A percentile compares a stretch with the other conserved stretches of the same genome.
Conservation (phyloP, 805 yeast species). For the Saitoella complicata region DNA sequence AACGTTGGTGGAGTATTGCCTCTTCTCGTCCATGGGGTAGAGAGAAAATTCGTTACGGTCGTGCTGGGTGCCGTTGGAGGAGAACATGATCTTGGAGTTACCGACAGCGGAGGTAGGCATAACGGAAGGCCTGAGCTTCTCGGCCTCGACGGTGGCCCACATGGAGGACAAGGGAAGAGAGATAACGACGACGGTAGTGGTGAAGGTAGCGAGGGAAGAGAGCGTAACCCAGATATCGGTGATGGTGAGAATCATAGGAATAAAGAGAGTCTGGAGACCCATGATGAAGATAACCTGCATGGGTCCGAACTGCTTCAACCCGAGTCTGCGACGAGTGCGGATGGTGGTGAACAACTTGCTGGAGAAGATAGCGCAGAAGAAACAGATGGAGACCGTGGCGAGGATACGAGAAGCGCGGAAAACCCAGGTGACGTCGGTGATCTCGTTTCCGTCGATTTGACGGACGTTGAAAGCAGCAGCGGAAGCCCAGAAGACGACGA, state of each 20-base stretch:
- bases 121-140: not conserved
- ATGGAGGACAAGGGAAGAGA: slow-evolving; percentile 70
- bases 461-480: slow-evolving; percentile 27
- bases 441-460: slow-evolving; percentile 28
- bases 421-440: slow-evolving; percentile 28
- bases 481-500: slow-evolving; percentile 44
- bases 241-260: slow-evolving; percentile 58
- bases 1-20: too few relatives aligned
- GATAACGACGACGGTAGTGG: slow-evolving; percentile 46
- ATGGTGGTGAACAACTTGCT: slow-evolving; percentile 56
- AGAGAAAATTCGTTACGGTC: too few relatives aligned
- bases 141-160: slow-evolving; percentile 43
- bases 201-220: slow-evolving; percentile 33
- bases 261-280: slow-evolving; percentile 64
- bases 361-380: slow-evolving; percentile 44
- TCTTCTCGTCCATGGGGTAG: too few relatives aligned
- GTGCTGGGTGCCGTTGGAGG: too few relatives aligned
- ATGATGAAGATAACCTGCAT: slow-evolving; percentile 67
- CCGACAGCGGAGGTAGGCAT: too few relatives aligned
- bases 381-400: slow-evolving; percentile 51
- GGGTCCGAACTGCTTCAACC: slow-evolving; percentile 67
- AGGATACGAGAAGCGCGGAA: slow-evolving; percentile 27
- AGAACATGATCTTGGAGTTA: too few relatives aligned
- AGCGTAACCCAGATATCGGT: slow-evolving; percentile 24
- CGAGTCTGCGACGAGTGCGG: slow-evolving; percentile 55